Evolutionary conservation across 2,329 filamentous ascomycete species (phyloP).

Genomic region (Botrytis squamosa): DNA sequence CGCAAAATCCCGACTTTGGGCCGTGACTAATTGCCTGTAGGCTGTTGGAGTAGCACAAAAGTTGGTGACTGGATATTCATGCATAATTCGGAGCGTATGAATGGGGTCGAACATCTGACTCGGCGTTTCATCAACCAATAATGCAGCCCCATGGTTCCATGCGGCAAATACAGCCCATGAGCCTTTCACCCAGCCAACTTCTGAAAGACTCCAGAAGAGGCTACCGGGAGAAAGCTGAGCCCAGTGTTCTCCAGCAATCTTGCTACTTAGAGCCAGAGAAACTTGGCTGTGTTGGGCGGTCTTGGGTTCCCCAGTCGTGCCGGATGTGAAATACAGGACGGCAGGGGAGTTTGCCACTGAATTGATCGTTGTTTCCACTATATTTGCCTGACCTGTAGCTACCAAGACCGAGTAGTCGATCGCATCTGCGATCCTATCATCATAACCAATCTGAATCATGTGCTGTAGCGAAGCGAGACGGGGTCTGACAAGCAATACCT

Average conservation of each 20-base stretch:
- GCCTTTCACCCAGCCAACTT: neutral
- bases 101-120: neutral
- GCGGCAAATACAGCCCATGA: neutral
- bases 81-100: neutral
- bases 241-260: neutral
- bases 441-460: neutral
- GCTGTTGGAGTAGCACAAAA: neutral
- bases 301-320: constrained; percentile 37
- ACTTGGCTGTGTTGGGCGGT: neutral
- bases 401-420: neutral
- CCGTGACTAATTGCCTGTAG: neutral
- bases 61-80: neutral
- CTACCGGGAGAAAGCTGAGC: neutral
- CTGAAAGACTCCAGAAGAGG: neutral
- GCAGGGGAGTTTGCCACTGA: neutral
- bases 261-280: neutral
- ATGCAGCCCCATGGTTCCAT: neutral
- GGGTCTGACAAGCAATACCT: neutral
- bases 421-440: neutral
- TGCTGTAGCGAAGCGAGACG: neutral
- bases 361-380: neutral
- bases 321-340: constrained; percentile 34
- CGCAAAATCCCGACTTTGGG: neutral
- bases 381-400: neutral
- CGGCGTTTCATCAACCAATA: neutral